These are phyloP conservation scores for Sclerotinia nivalis DNA, from an alignment of 2,329 filamentous ascomycete genomes.

Conservation along the genomic window DNA sequence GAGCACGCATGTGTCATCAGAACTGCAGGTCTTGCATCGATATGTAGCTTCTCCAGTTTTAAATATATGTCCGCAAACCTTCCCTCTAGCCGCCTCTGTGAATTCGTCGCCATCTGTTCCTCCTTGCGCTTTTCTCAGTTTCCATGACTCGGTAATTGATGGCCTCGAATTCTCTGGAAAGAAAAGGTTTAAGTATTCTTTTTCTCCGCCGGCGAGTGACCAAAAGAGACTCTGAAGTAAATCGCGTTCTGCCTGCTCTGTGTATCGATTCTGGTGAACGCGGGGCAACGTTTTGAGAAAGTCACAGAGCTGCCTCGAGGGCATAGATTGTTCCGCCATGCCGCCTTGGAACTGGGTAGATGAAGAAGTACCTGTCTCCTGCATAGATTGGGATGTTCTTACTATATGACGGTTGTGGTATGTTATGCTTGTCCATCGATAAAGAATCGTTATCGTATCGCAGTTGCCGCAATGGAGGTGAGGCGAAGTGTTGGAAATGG, in stretches of 20 bases:
- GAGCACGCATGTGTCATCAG: conserved; percentile 92
- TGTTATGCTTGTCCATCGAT: conserved; percentile 18
- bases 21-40: conserved; percentile 88
- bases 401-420: neutral
- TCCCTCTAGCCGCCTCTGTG: conserved; percentile 84
- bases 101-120: conserved; percentile 95
- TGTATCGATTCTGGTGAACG: conserved; percentile 74
- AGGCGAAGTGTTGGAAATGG: neutral
- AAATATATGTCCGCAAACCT: conserved; percentile 97
- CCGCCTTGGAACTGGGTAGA: neutral
- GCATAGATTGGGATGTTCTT: neutral
- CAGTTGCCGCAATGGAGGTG: neutral
- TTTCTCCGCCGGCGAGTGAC: conserved; percentile 75
- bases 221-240: conserved; percentile 82
- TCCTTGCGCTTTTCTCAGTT: conserved; percentile 83
- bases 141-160: conserved; percentile 57
- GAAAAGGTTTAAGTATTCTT: conserved; percentile 73
- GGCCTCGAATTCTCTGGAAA: conserved; percentile 73
- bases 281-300: conserved; percentile 77
- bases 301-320: conserved; percentile 75
- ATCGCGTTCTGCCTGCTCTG: conserved; percentile 65
- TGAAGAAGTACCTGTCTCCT: neutral
- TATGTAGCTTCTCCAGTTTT: conserved; percentile 92
- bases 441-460: conserved; percentile 25
- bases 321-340: conserved; percentile 25